Conservation (phyloP, 805 yeast species). For the Candida nanaspora region DNA sequence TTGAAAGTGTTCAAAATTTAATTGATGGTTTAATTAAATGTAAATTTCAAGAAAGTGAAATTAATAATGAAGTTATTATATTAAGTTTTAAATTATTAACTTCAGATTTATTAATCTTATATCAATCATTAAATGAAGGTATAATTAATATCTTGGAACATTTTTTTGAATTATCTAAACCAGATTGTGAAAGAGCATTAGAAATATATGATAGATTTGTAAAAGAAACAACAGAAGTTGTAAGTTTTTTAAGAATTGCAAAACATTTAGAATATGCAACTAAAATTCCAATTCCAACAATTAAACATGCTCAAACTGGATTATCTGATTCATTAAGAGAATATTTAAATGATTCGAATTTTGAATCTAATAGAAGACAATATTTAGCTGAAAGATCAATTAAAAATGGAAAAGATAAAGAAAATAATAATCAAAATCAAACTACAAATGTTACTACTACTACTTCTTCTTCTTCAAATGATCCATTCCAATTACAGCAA, state of each 20-base stretch:
- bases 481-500: not conserved
- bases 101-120: slow-evolving; percentile 79
- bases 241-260: slow-evolving; percentile 80
- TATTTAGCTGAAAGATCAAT: slow-evolving; percentile 61
- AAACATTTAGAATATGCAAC: slow-evolving; percentile 83
- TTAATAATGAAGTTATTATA: slow-evolving; percentile 75
- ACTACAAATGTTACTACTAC: slow-evolving; percentile 1
- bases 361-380: slow-evolving; percentile 72
- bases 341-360: slow-evolving; percentile 79
- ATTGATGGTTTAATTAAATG: slow-evolving; percentile 70
- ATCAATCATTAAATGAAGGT: slow-evolving; percentile 91
- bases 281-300: slow-evolving; percentile 88
- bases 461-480: not conserved
- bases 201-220: slow-evolving; percentile 81
- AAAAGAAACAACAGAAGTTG: slow-evolving; percentile 78
- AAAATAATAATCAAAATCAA: not conserved
- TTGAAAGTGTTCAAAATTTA: slow-evolving; percentile 79
- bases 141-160: slow-evolving; percentile 90
- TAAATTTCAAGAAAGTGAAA: slow-evolving; percentile 69
- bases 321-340: slow-evolving; percentile 81
- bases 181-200: slow-evolving; percentile 82
- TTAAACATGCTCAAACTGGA: slow-evolving; percentile 95
- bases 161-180: slow-evolving; percentile 84
- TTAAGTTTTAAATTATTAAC: slow-evolving; percentile 84
- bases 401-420: slow-evolving; percentile 4